Evolutionary conservation across 2,329 filamentous ascomycete genomes (phyloP).

Genomic region (Scedosporium dehoogii): DNA sequence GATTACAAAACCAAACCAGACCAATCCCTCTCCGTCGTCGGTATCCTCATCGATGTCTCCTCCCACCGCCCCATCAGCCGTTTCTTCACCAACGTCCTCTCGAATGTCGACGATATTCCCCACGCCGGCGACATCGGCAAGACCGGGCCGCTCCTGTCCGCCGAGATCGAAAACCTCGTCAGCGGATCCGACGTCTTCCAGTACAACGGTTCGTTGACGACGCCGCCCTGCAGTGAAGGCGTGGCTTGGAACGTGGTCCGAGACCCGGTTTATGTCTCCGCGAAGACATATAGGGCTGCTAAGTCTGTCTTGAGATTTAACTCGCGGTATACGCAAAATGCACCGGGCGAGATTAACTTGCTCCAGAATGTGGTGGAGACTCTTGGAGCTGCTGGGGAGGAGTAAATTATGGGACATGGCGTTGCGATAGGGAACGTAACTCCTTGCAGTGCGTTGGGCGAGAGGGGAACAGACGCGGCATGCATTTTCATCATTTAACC

Average conservation of each 20-base stretch:
- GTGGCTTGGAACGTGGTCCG: conserved; percentile 42
- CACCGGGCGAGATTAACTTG: conserved; percentile 33
- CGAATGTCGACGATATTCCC: conserved; percentile 26
- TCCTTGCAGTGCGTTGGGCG: too few relatives aligned
- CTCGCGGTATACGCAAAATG: conserved; percentile 42
- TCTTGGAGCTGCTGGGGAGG: not conserved
- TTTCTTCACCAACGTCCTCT: conserved; percentile 9
- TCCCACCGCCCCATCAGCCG: conserved; percentile 8
- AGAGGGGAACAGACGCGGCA: too few relatives aligned
- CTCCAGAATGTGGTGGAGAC: conserved; percentile 15
- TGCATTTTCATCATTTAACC: too few relatives aligned
- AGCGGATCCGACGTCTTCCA: conserved; percentile 28
- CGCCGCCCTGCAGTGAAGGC: conserved; percentile 50
- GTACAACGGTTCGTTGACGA: conserved; percentile 52
- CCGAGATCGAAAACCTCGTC: conserved; percentile 25
- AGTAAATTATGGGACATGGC: not conserved
- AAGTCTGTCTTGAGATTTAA: conserved; percentile 47
- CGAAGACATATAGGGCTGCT: conserved; percentile 38
- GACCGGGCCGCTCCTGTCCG: conserved; percentile 31
- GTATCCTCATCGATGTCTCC: conserved; percentile 24
- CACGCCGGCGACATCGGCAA: conserved; percentile 28
- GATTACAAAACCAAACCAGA: conserved; percentile 15
- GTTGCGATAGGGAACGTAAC: not conserved
- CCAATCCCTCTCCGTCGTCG: conserved; percentile 24
- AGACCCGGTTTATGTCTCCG: conserved; percentile 34